Base-by-base conservation (phyloP, 306 rosid species). In the Astragalus membranaceus region DNA sequence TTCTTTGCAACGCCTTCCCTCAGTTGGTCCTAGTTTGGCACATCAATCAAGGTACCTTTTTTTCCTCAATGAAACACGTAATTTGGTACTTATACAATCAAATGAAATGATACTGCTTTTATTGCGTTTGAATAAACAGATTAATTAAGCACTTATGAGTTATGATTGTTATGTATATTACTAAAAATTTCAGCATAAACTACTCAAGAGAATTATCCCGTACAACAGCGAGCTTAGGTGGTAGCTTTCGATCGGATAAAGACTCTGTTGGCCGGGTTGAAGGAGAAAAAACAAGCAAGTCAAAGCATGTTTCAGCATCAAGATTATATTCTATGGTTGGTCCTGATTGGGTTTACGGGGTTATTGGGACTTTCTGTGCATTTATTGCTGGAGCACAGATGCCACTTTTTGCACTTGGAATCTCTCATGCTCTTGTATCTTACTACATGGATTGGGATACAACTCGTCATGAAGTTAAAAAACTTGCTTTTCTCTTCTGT, bases 371-470 rank as follows among this genome's bases (percentile, higher is more conserved):
- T 43, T 58, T 88, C 8, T 76, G 91, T 64, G 98, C 95, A 12
- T 89, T 94, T 48, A 58, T 94, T 73, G 88, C 97, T 4, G 98
- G 97, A 75, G 92, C 98, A 9, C 98, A 94, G 67, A 94, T 94
- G 98, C 97, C 97, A 42, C 94, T 90, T 29, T 94, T 87, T 61
- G 96, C 98, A 70, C 97, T 94, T 3, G 98, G 98, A 29, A 85
- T 94, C 50, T 85, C 98, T 78, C 94, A 94, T 14, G 96, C 98
- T 56, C 97, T 94, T 75, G 98, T 94, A 48, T 69, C 98, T 4
- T 94, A 80, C 76, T 94, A 94, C 77, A 87, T 90, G 98, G 97
- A 91, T 63, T 94, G 98, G 97, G 88, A 90, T 15, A 88, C 92
- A 39, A 94, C 98, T n/a, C 54, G 77, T 5, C 94, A 9, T 7